Base-by-base conservation (phyloP, 257 asterid species). In the Parsonsia alboflavescens region DNA sequence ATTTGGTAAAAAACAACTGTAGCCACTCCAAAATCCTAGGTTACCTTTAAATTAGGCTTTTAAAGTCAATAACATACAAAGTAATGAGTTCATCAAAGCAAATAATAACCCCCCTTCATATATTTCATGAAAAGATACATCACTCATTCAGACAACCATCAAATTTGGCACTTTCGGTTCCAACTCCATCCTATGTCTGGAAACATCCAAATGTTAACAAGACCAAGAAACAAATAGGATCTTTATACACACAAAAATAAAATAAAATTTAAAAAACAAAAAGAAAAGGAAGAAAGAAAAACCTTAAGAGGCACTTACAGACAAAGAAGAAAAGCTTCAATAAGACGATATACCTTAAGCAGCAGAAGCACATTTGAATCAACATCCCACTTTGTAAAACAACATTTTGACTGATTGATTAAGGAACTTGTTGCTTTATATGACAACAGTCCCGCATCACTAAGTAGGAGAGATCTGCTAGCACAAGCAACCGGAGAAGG, bases 351-450 rank as follows among this genome's bases (percentile, higher is more conserved):
- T 85, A 95, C 99, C 97, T 95, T 90, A 79, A 95, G 82, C 73
- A 92, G 92, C 77, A 85, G 86, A 80, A 95, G 98, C 85, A 92
- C 79, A 80, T 84, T 87, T 49, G 90, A 70, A 84, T 95, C 97
- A 57, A 88, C 75, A 73, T 95, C 93, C 72, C 82, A 80, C 73
- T 86, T 90, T 63, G 84, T 77, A 83, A 88, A 85, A 84, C 89
- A 82, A 86, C 89, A 88, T 76, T 83, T 91, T 56, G 98, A 90
- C 77, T 73, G 86, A 75, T 77, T 78, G 76, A 95, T 89, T 84
- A 92, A 90, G 88, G 81, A 79, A 83, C 88, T 84, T 58, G 97
- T 92, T 68, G 89, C 76, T 81, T 89, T 87, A 80, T 85, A 92
- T 59, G 92, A 74, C 84, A 91, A 86, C 10, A 54, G 79, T 54